Evolutionary conservation across 164 flowering plant species (phyloP), one percentile per base, ranked within the genome.

Genomic region (Pachysandra terminalis): DNA sequence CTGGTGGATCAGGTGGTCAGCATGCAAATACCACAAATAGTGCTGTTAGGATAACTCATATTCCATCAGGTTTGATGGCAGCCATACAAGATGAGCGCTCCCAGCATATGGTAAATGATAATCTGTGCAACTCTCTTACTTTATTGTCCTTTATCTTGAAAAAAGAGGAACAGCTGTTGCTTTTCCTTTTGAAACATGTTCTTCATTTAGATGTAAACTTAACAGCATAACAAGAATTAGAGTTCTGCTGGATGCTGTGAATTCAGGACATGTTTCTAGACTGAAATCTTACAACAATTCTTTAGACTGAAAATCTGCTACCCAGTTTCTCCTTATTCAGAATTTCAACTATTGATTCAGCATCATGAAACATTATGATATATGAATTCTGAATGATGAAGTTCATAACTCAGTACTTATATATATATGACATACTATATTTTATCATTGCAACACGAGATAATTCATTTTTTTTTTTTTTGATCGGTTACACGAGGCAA

Each of bases 1-100:
- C 99, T 45, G 99, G 98, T 70, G 98, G 98, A 69, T 83, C 99
- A 53, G 99, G 99, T 56, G 99, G 98, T 64, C 99, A 93, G 78
- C 95, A 90, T 84, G 99, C 92, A 73, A 96, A 96, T 80, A 96
- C 99, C 40, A 96, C 99, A 21, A 84, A 96, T 52, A 96, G 98
- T 90, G 98, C 99, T 75, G 99, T 96, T 65, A 82, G 99, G 77
- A 76, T 93, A 37, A 93, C 86, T 71, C 99, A 93, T 72, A 70
- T 88, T 74, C 95, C 98, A 45, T 62, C 93, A 16, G 98, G 97
- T 40, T 61, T 93, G 26, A 79, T 81, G 1, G 89, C 93, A 19
- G 57, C 91, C 65, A 96, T 96, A 75, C 99, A 91, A 75, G 99
- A 96, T 65, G 98, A 96, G 71, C 80, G 98, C 58, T 96, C 99